Percentiles rank a stretch among this genome's conserved stretches.
phyloP scores from a whole-genome alignment of 2,329 filamentous ascomycete species.

The Kalmusia sp. region DNA sequence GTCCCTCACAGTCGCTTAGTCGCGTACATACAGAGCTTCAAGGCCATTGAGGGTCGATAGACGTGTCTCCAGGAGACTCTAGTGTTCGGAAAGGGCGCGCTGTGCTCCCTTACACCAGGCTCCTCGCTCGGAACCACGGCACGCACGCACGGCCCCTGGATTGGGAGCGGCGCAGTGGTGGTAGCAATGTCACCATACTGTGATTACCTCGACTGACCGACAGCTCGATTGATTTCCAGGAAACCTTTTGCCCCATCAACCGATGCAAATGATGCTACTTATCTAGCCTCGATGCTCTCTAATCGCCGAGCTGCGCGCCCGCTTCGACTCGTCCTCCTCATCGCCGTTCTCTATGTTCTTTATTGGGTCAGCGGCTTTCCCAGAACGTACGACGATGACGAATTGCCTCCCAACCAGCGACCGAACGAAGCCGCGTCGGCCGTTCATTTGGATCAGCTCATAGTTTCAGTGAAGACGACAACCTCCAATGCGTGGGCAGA shows the following conservation, averaged over 20 bases:
- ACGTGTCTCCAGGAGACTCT: not conserved
- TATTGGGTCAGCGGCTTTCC: slow-evolving; percentile 43
- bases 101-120: not conserved
- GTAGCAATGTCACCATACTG: not conserved
- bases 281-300: slow-evolving; percentile 16
- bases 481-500: slow-evolving; percentile 60
- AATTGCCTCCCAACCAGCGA: slow-evolving; percentile 30
- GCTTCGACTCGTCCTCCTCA: slow-evolving; percentile 27
- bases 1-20: no score
- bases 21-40: no score
- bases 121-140: not conserved
- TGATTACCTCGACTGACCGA: not conserved
- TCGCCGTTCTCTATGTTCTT: slow-evolving; percentile 32
- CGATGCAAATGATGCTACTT: slow-evolving; percentile 15
- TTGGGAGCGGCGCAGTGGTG: not conserved
- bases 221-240: not conserved
- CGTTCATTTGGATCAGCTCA: slow-evolving; percentile 44
- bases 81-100: not conserved
- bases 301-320: slow-evolving; percentile 13
- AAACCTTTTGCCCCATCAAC: not conserved
- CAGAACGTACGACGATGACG: slow-evolving; percentile 38
- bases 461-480: slow-evolving; percentile 64
- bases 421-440: slow-evolving; percentile 17
- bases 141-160: not conserved
- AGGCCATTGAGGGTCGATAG: not conserved